Base-by-base conservation (phyloP, 176 grass and related monocot species). In the Cocos nucifera region DNA sequence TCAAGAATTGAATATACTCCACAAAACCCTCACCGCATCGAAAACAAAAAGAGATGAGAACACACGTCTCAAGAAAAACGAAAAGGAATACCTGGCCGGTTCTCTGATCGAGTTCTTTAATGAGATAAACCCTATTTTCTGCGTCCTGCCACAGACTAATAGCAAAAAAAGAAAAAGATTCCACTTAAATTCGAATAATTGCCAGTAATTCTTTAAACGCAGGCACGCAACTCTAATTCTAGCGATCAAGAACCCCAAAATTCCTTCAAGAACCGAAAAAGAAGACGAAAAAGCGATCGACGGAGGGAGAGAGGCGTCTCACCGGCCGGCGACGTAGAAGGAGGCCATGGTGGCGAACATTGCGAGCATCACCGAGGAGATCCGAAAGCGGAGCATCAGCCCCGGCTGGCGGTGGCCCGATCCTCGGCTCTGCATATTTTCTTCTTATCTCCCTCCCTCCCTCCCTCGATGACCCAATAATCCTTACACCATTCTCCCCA, bases 331-430 rank as follows among this genome's bases (percentile, higher is more conserved):
- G 29, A 98, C 73, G 65, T 98, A 98, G 82, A 98, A 83, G 57
- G 93, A 88, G 52, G 93, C 82, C 87, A 92, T 89, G 73, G 78
- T 83, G 69, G 93, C 87, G 70, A 98, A 89, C 87, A 98, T 98
- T 63, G 87, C 73, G 64, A 98, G 76, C 76, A 98, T 91, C 72
- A 98, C 71, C 3, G 74, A 77, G 17, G 87, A 80, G 78, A 89
- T 77, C 51, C 78, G 87, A 65, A 87, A 89, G 66, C 80, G 82
- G 18, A 79, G 64, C 54, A 60, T 54, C 32, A 80, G 56, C 18
- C 69, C 29, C 61, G 60, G 35, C 57, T 32, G 57, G 28, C 93
- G 81, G 63, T 77, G 73, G 56, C 52, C 52, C 6, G 79, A 83
- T 63, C 86, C 84, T 62, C 93, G 78, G 75, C 76, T 92, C 84